Conservation (phyloP, 2,329 filamentous ascomycete species). For the Fusarium sp. region DNA sequence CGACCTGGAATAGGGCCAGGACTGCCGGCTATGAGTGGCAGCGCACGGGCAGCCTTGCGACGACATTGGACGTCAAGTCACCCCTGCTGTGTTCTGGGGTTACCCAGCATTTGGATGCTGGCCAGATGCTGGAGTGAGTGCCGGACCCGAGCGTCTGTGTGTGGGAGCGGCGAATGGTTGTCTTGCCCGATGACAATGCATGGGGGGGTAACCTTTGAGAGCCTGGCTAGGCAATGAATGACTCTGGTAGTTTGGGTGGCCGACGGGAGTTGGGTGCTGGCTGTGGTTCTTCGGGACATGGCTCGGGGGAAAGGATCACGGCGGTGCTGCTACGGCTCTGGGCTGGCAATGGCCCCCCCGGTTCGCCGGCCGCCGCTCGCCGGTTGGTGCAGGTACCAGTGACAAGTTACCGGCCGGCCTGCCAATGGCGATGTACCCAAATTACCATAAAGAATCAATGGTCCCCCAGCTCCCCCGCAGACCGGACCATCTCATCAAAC, state of each 20-base stretch:
- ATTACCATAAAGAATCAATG: constrained; percentile 45
- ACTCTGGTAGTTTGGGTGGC: constrained; percentile 5
- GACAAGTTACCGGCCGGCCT: constrained; percentile 33
- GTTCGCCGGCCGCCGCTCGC: constrained; percentile 44
- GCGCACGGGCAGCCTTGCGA: constrained; percentile 5
- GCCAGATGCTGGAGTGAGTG: constrained; percentile 3
- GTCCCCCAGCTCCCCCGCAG: constrained; percentile 39
- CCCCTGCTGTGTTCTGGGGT: constrained; percentile 5
- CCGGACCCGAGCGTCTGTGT: constrained; percentile 22
- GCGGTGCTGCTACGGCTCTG: constrained; percentile 29
- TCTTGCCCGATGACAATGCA: constrained; percentile 25
- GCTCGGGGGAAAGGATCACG: constrained; percentile 47
- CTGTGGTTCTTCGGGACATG: constrained; percentile 40
- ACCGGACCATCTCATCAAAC: constrained; percentile 38
- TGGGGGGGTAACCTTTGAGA: constrained; percentile 6
- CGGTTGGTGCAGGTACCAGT: constrained; percentile 42
- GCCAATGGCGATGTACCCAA: constrained; percentile 38
- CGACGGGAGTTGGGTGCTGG: constrained; percentile 14
- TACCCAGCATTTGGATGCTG: constrained; percentile 16
- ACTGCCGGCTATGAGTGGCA: not conserved
- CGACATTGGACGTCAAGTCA: constrained; percentile 15
- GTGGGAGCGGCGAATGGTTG: constrained; percentile 1
- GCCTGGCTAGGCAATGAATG: not conserved
- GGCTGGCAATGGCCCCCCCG: constrained; percentile 36
- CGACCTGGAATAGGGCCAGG: constrained; percentile 1